Base-by-base conservation (phyloP, 345 rosid species). In the Toxicodendron radicans region DNA sequence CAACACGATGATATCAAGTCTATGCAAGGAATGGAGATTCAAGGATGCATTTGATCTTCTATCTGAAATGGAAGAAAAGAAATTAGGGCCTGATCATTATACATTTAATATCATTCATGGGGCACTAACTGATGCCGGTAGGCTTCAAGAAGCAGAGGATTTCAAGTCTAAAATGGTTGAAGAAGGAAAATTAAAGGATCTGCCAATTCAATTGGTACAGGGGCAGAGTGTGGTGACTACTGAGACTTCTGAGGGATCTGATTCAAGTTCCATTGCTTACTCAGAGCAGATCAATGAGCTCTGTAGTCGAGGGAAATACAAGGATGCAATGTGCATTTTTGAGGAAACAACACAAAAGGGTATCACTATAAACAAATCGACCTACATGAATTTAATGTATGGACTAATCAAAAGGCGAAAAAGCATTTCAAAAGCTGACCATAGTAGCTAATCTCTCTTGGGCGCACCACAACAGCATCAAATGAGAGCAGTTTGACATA, bases 1-100 rank as follows among this genome's bases (percentile, higher is more conserved):
- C 87, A 92, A 91, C 87, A 95, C 86, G 8, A 79, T 92, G 76
- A 91, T 95, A 74, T 85, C 92, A 56, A 74, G 88, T 70, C 85
- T 93, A 67, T 91, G 95, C 72, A 85, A 80, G 80, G 85, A 83
- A 57, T 83, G 81, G 73, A 91, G 91, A 86, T 63, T 91, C 74
- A 85, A 86, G 74, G 98, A 88, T 79, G 98, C 92, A 8, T 87
- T 82, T 83, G 87, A 80, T 81, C 90, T 90, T 77, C 68, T 89
- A 35, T 78, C 77, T 6, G 92, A 90, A 79, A 89, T 95, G 97
- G 83, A 85, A 64, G 88, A 83, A 57, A 93, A 74, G 79, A 73
- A 79, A 79, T 62, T 88, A 35, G 90, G 74, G 72, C 93, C 98
- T 61, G 93, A 90, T 88, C 38, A 54, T 68, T 89, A 89, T 78